Conservation (phyloP, 345 rosid genomes). For the Salix viminalis region DNA sequence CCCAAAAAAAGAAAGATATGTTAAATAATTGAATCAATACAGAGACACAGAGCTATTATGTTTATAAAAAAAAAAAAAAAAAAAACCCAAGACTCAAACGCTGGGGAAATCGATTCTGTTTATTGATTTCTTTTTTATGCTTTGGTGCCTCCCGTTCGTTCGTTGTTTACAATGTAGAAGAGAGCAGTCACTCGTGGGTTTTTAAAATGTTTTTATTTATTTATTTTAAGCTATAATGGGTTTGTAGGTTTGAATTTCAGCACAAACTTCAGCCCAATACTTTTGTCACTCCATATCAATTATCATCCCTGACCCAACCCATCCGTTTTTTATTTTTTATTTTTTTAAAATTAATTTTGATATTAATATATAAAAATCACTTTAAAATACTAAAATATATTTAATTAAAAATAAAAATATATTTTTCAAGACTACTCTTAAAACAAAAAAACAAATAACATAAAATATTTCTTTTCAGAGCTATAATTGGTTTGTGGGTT, state of each 20-base stretch:
- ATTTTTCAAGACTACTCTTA: too few relatives aligned
- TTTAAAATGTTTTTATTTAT: too few relatives aligned
- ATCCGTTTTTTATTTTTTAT: too few relatives aligned
- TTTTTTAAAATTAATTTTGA: too few relatives aligned
- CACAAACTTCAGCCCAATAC: not conserved
- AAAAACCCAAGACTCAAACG: not conserved
- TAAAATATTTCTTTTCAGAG: too few relatives aligned
- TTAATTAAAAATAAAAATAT: too few relatives aligned
- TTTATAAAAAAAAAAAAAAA: not conserved
- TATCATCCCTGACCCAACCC: too few relatives aligned
- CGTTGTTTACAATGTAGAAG: not conserved
- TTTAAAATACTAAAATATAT: too few relatives aligned
- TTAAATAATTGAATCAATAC: not conserved
- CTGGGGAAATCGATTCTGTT: not conserved
- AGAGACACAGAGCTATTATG: not conserved
- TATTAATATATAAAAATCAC: too few relatives aligned
- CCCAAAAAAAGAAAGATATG: too few relatives aligned
- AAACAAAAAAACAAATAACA: too few relatives aligned
- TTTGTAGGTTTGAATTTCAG: not conserved
- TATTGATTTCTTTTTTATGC: not conserved
- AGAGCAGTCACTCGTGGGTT: not conserved
- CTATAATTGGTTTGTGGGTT: not conserved
- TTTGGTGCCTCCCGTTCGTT: not conserved
- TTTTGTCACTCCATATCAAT: too few relatives aligned
- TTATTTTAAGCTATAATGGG: not conserved